phyloP scores from a whole-genome alignment of 768 basidiomycete genomes.

The Imleria badia region DNA sequence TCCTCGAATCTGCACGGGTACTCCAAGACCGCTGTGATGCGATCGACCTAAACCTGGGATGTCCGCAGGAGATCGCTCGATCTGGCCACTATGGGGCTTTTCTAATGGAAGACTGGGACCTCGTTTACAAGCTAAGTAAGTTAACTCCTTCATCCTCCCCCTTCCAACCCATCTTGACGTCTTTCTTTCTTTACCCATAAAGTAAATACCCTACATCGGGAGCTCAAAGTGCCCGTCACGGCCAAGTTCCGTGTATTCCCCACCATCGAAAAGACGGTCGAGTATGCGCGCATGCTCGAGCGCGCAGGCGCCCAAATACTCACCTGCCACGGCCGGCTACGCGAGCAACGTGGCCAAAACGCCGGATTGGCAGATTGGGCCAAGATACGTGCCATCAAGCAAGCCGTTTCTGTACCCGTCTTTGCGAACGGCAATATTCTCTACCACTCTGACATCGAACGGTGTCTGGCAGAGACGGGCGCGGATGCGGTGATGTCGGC shows the following conservation, averaged over 20 bases:
- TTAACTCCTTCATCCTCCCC: constrained; percentile 6
- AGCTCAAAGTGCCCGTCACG: constrained; percentile 89
- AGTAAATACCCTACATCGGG: constrained; percentile 86
- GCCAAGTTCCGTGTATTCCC: constrained; percentile 95
- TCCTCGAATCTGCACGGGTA: constrained; percentile 74
- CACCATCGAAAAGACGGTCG: constrained; percentile 81
- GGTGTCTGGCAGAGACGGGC: constrained; percentile 80
- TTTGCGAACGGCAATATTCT: constrained; percentile 98
- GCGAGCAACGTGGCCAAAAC: constrained; percentile 89
- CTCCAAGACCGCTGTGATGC: constrained; percentile 86
- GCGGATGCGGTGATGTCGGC: constrained; percentile 94
- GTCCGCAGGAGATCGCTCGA: constrained; percentile 94
- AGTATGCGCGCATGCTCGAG: constrained; percentile 96
- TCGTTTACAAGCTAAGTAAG: constrained; percentile 78
- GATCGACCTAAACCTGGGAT: constrained; percentile 90
- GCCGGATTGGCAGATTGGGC: constrained; percentile 85
- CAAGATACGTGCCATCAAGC: constrained; percentile 88
- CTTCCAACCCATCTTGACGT: background rate
- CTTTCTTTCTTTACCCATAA: background rate
- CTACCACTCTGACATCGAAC: constrained; percentile 76
- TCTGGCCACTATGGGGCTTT: constrained; percentile 87
- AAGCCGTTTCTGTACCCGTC: constrained; percentile 87
- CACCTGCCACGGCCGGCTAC: constrained; percentile 87
- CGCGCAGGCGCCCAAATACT: constrained; percentile 92
- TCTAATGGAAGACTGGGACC: constrained; percentile 92